phyloP scores from a whole-genome alignment of 2,329 filamentous ascomycete species.

The Exophiala oligosperma region DNA sequence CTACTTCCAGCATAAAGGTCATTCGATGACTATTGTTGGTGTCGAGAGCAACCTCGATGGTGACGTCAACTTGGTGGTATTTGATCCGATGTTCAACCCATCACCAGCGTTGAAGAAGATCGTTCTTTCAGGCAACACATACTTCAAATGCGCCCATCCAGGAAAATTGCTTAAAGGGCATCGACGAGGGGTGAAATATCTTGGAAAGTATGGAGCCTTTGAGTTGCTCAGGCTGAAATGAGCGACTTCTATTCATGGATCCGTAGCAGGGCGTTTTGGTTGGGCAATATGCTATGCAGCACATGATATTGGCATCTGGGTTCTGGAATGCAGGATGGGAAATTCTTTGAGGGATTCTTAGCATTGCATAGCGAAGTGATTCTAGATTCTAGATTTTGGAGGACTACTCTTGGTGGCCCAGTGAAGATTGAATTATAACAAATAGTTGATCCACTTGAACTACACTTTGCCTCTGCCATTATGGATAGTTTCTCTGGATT shows the following conservation, averaged over 20 bases:
- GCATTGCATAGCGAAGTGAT: slow-evolving; percentile 18
- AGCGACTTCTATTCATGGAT: neutral
- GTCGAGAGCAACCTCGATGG: slow-evolving; percentile 70
- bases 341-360: neutral
- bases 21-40: slow-evolving; percentile 88
- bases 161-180: slow-evolving; percentile 68
- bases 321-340: neutral
- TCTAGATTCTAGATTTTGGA: neutral
- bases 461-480: neutral
- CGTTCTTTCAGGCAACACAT: slow-evolving; percentile 34
- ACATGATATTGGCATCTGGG: too few species aligned
- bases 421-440: too few species aligned
- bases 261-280: neutral
- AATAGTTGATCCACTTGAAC: neutral
- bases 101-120: slow-evolving; percentile 63
- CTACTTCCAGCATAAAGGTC: slow-evolving; percentile 85
- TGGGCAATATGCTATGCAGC: neutral
- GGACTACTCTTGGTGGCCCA: too few species aligned
- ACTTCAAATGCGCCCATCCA: slow-evolving; percentile 48
- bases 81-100: slow-evolving; percentile 81
- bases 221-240: slow-evolving; percentile 68
- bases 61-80: slow-evolving; percentile 70
- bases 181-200: slow-evolving; percentile 66
- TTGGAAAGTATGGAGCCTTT: slow-evolving; percentile 72
- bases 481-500: neutral